phyloP scores from a whole-genome alignment of 768 basidiomycete species.

The Mrakia blollopis region DNA sequence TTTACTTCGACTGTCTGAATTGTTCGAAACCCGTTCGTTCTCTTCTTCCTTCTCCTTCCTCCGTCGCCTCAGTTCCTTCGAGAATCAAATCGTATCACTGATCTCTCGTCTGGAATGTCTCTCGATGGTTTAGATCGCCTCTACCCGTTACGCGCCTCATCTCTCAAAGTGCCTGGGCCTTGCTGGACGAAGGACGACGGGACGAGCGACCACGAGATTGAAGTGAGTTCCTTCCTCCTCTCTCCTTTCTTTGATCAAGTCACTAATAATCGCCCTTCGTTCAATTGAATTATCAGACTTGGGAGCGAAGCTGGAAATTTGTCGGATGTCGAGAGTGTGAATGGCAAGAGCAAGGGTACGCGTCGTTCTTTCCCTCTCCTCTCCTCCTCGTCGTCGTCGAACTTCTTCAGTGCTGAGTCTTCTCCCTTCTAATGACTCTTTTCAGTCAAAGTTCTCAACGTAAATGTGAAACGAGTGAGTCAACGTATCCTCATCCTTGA shows the following conservation, averaged over 20 bases:
- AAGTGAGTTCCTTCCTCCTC: neutral
- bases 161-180: slow-evolving; percentile 17
- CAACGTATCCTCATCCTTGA: too few species aligned
- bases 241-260: neutral
- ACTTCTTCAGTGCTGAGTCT: neutral
- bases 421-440: neutral
- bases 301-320: slow-evolving; percentile 8
- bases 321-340: neutral
- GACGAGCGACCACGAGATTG: neutral
- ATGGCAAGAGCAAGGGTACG: slow-evolving; percentile 9
- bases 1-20: slow-evolving; percentile 10
- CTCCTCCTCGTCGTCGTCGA: neutral
- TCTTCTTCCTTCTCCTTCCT: neutral
- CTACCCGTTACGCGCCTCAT: slow-evolving; percentile 11
- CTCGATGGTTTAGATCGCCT: neutral
- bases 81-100: neutral
- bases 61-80: neutral
- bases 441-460: slow-evolving; percentile 5
- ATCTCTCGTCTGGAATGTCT: neutral
- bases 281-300: neutral
- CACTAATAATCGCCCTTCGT: too few species aligned
- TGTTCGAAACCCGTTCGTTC: slow-evolving; percentile 11
- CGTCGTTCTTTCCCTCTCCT: neutral
- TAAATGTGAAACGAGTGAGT: slow-evolving; percentile 1
- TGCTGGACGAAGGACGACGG: slow-evolving; percentile 10